Base-by-base conservation (phyloP, 768 basidiomycete species). In the Russula griseocarnosa region DNA sequence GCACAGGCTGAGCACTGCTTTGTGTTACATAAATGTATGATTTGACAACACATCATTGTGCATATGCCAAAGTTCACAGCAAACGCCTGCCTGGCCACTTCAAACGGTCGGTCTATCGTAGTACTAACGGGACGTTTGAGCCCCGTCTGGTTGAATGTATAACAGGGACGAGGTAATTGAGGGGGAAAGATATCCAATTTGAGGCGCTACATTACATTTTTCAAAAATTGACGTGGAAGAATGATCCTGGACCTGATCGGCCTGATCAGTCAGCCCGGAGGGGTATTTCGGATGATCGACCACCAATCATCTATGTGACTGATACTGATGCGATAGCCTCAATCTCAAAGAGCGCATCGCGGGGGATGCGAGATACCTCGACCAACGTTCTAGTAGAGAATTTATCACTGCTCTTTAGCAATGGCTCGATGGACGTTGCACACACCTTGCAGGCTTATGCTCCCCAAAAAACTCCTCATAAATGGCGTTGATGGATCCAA, bases 291-390 rank as follows among this genome's bases (percentile, higher is more conserved):
- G n/a, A 36, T n/a, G n/a, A n/a, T n/a, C n/a, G 20, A 18, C 36
- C 5, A 7, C n/a, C 6, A 34, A 16, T 20, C 32, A 38, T 24
- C 54, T 24, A 66, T 34, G 34, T 47, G n/a, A 55, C 24, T 24
- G 66, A 42, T n/a, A 59, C 36, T n/a, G 62, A 55, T n/a, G 86
- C 92, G 74, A 94, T 88, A 65, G 84, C 86, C 76, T 98, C 96
- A 60, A 98, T 83, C 81, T 98, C 96, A 56, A 97, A 86, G 40
- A 95, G 79, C 10, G 92, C 95, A 70, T 94, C 91, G 73, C 88
- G 92, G 11, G 96, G 96, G 58, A 98, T 81, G 51, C 92, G 81
- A 38, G 88, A 79, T 36, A 94, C 92, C 78, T 98, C 93, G 58
- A 99, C 92, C 36, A 90, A 86, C 34, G 94, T 94, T 50, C 64